Conservation (phyloP, 106 monocot genomes). For the Dendrobium officinale region DNA sequence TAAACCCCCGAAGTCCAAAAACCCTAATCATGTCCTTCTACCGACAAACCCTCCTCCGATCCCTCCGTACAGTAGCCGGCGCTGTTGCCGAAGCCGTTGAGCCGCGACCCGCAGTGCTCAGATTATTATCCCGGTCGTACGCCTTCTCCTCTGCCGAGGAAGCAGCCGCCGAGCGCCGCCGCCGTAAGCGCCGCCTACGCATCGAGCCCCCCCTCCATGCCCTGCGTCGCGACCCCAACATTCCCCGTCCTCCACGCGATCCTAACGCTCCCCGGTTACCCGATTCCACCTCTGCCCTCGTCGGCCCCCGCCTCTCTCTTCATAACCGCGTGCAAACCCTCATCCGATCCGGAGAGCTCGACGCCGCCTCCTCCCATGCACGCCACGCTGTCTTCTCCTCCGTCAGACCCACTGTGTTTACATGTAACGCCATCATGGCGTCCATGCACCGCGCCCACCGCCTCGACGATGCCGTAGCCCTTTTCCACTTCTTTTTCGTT, state of each 20-base stretch:
- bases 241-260: conserved; percentile 53
- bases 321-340: conserved; percentile 89
- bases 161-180: conserved; percentile 87
- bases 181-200: conserved; percentile 80
- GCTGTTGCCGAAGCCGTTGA: background rate
- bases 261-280: conserved; percentile 81
- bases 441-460: conserved; percentile 57
- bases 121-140: conserved; percentile 24
- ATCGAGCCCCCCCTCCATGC: conserved; percentile 88
- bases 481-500: conserved; percentile 74
- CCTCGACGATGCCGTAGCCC: conserved; percentile 57
- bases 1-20: background rate
- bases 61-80: background rate
- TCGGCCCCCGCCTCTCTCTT: conserved; percentile 85
- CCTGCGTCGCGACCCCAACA: conserved; percentile 48
- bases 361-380: conserved; percentile 52
- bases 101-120: background rate
- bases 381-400: conserved; percentile 71
- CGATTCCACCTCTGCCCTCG: conserved; percentile 81
- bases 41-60: background rate
- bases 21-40: conserved; percentile 7
- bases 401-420: conserved; percentile 85
- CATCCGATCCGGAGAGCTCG: conserved; percentile 73
- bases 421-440: conserved; percentile 86
- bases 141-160: conserved; percentile 97